phyloP scores from a whole-genome alignment of 371 early-diverging fungal genomes.

The Mortierella polycephala region DNA sequence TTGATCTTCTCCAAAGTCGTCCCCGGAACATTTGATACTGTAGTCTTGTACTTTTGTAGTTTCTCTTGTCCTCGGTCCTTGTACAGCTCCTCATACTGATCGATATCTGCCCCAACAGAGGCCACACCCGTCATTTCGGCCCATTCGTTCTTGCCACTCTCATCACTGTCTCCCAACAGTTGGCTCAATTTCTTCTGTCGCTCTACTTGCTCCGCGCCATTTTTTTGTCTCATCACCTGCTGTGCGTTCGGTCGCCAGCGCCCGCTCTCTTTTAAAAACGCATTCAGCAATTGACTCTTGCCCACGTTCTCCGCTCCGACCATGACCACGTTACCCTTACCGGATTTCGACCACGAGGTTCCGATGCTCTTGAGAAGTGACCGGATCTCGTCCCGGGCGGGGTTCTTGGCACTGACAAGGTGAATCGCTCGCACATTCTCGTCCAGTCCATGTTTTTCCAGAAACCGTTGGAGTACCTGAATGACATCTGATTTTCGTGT shows the following conservation, averaged over 20 bases:
- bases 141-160: constrained; percentile 19
- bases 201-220: constrained; percentile 15
- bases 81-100: constrained; percentile 19
- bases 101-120: constrained; percentile 16
- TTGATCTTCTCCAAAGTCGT: constrained; percentile 44
- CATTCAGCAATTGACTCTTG: constrained; percentile 48
- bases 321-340: constrained; percentile 46
- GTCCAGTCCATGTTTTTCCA: constrained; percentile 19
- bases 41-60: constrained; percentile 25
- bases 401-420: constrained; percentile 49
- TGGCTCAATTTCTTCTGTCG: constrained; percentile 26
- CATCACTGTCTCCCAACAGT: constrained; percentile 18
- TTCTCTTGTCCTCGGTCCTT: constrained; percentile 30
- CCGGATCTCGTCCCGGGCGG: constrained; percentile 39
- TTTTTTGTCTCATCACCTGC: constrained; percentile 1
- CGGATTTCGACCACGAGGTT: constrained; percentile 19
- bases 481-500: constrained; percentile 24
- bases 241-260: constrained; percentile 23
- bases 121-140: constrained; percentile 30
- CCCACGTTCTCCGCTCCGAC: constrained; percentile 53
- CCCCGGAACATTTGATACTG: constrained; percentile 51
- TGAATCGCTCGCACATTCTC: constrained; percentile 34
- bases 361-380: constrained; percentile 32
- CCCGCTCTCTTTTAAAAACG: constrained; percentile 37
- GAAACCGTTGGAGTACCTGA: constrained; percentile 10